phyloP scores from a whole-genome alignment of 805 yeast species.

The Lipomyces yamadae region DNA sequence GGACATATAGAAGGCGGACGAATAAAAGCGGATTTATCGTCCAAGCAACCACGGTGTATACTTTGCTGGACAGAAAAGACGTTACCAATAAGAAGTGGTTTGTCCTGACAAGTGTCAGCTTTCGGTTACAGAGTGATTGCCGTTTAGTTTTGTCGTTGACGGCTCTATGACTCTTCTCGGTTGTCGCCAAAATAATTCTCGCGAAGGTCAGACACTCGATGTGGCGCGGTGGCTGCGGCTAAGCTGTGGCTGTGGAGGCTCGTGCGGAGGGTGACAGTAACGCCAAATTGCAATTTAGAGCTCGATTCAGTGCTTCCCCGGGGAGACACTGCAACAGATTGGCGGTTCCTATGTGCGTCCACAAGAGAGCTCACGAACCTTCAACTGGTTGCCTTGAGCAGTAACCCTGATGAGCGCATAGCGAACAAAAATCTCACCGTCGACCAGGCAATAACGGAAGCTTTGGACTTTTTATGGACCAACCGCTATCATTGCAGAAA shows the following conservation, averaged over 20 bases:
- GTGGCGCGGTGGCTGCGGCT: background rate
- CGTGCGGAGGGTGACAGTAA: background rate
- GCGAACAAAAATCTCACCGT: background rate
- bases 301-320: background rate
- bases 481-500: too few relatives aligned
- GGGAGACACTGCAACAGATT: background rate
- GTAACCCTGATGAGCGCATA: background rate
- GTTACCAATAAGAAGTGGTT: background rate
- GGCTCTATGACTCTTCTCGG: background rate
- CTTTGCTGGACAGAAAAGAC: background rate
- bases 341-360: background rate
- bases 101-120: too few relatives aligned
- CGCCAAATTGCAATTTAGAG: too few relatives aligned
- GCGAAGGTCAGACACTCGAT: background rate
- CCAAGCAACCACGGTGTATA: too few relatives aligned
- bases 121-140: background rate
- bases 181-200: background rate
- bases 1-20: conserved; percentile 14
- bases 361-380: background rate
- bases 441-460: background rate
- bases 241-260: background rate
- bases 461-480: background rate
- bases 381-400: background rate
- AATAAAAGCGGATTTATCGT: background rate
- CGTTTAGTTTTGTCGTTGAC: background rate